These are phyloP conservation scores for Batkoa obscura DNA, from an alignment of 371 early-diverging fungal species.

Conservation along the genomic window DNA sequence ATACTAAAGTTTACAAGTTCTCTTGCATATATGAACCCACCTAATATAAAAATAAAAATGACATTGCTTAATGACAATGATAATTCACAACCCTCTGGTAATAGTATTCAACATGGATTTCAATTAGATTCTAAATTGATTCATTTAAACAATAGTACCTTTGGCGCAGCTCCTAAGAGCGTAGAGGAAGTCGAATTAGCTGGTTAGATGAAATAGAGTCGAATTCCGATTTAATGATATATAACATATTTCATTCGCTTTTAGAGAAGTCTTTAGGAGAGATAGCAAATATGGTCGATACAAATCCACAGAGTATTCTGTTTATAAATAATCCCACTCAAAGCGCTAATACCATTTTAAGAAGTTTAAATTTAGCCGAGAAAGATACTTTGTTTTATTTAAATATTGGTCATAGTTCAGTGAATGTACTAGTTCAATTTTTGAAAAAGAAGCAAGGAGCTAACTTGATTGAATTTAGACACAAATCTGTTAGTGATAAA, in stretches of 20 bases:
- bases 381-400: constrained; percentile 18
- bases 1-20: too few relatives aligned
- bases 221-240: constrained; percentile 5
- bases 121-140: constrained; percentile 3
- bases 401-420: constrained; percentile 23
- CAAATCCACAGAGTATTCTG: constrained; percentile 14
- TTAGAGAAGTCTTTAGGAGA: constrained; percentile 11
- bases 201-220: constrained; percentile 6
- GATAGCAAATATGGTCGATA: constrained; percentile 12
- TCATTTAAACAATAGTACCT: constrained; percentile 9
- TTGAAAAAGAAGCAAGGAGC: constrained; percentile 13
- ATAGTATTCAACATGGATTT: not conserved
- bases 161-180: constrained; percentile 5
- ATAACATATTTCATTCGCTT: constrained; percentile 1
- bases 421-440: constrained; percentile 16
- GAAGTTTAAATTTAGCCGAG: constrained; percentile 11
- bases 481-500: not conserved
- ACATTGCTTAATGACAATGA: too few relatives aligned
- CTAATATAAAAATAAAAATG: too few relatives aligned
- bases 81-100: too few relatives aligned
- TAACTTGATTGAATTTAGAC: constrained; percentile 8
- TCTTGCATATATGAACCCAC: too few relatives aligned
- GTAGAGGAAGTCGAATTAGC: constrained; percentile 4
- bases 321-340: constrained; percentile 16
- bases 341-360: constrained; percentile 16